Evolutionary conservation across 352 stramenopile genomes (phyloP).

Genomic region (Pythium periplocum): DNA sequence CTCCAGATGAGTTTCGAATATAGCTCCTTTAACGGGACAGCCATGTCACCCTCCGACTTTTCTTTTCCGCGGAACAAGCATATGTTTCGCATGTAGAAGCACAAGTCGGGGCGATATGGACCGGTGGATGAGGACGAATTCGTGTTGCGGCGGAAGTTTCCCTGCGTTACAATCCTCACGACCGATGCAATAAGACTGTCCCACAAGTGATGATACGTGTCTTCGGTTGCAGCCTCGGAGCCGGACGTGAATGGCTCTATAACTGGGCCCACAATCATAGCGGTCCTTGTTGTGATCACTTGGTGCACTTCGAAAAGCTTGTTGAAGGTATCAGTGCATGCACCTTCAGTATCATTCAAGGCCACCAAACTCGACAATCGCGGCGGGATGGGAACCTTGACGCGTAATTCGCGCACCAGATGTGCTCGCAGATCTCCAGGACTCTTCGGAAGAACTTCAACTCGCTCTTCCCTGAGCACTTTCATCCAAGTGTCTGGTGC

Average conservation of each 20-base stretch:
- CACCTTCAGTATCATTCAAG: not conserved
- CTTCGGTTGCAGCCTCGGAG: conserved; percentile 7
- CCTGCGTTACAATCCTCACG: not conserved
- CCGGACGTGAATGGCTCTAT: conserved; percentile 3
- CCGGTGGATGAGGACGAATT: conserved; percentile 2
- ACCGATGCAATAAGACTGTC: conserved; percentile 6
- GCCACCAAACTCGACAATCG: not conserved
- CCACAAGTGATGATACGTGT: conserved; percentile 13
- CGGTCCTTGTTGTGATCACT: not conserved
- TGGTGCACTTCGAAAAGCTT: conserved; percentile 1
- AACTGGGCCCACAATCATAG: not conserved
- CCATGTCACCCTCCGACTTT: no score
- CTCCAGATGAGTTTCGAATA: no score
- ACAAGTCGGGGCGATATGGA: no score
- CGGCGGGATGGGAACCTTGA: conserved; percentile 6
- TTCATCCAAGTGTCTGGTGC: conserved; percentile 8
- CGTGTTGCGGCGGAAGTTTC: conserved; percentile 7
- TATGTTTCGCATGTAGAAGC: no score
- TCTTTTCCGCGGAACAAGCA: no score
- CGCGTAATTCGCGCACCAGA: conserved; percentile 8
- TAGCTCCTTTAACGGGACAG: no score
- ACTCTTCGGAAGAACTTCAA: conserved; percentile 5
- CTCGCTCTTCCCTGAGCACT: not conserved
- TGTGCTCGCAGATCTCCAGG: conserved; percentile 1
- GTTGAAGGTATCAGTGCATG: not conserved